A percentile compares a stretch with the other conserved stretches of the same genome.
phyloP scores from a whole-genome alignment of 2,329 filamentous ascomycete species.

The Aphanoascus verrucosus region DNA sequence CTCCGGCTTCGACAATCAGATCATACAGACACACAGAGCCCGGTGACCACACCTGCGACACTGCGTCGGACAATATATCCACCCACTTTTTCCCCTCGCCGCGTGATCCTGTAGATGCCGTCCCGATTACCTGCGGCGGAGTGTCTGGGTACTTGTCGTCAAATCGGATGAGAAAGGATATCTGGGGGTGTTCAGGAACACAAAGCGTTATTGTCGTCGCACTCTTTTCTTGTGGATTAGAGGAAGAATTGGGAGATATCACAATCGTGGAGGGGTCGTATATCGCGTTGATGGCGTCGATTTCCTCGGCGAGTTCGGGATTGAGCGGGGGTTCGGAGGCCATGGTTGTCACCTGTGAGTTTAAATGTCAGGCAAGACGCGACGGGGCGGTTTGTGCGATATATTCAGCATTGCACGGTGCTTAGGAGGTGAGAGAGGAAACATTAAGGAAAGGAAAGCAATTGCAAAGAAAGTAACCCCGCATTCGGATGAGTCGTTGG shows the following conservation, averaged over 20 bases:
- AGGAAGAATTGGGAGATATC: conserved; percentile 19
- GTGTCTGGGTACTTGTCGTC: conserved; percentile 62
- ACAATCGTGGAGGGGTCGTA: conserved; percentile 56
- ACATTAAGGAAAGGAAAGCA: no score
- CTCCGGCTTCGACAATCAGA: conserved; percentile 58
- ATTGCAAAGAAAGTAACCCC: no score
- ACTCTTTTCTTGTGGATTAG: conserved; percentile 18
- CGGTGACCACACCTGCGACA: conserved; percentile 57
- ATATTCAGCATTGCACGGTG: not conserved
- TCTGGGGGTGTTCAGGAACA: conserved; percentile 48
- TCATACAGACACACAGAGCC: conserved; percentile 84
- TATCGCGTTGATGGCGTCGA: conserved; percentile 43
- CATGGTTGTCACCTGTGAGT: not conserved
- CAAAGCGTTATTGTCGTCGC: conserved; percentile 47
- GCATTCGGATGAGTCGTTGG: no score
- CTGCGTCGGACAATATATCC: conserved; percentile 55
- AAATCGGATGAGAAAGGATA: conserved; percentile 51
- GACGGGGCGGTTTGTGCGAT: not conserved
- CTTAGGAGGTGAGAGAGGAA: no score
- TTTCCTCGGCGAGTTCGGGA: conserved; percentile 39
- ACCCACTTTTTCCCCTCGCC: conserved; percentile 64
- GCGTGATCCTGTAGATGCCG: conserved; percentile 62
- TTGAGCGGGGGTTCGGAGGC: conserved; percentile 8
- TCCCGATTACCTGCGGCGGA: conserved; percentile 63
- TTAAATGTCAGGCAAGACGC: not conserved